These are phyloP conservation scores for Neonectria sp. DNA, from an alignment of 2,329 filamentous ascomycete genomes.

Conservation along the genomic window DNA sequence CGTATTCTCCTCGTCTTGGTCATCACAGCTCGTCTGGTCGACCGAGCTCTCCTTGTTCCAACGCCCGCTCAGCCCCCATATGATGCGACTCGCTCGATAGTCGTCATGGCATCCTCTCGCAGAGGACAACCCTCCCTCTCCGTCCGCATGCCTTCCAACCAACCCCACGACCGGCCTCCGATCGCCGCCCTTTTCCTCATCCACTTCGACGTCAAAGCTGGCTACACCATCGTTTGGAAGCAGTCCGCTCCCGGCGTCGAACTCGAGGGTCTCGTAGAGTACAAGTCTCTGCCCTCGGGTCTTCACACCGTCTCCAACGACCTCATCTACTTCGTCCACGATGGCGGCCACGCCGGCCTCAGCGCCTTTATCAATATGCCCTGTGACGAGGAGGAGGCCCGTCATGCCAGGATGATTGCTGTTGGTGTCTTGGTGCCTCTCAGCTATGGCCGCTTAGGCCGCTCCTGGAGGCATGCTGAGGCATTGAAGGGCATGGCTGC, in stretches of 20 bases:
- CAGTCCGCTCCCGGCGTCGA: constrained; percentile 77
- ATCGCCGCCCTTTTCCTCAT: constrained; percentile 89
- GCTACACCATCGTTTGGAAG: constrained; percentile 94
- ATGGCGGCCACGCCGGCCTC: constrained; percentile 83
- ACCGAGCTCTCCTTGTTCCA: background rate
- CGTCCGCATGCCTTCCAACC: constrained; percentile 52
- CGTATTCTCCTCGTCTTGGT: constrained; percentile 1
- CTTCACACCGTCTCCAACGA: constrained; percentile 91
- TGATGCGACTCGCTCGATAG: constrained; percentile 48
- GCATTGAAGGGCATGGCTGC: constrained; percentile 81
- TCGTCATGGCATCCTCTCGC: constrained; percentile 58
- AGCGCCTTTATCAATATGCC: constrained; percentile 92
- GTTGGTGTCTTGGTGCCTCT: constrained; percentile 91
- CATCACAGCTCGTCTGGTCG: background rate
- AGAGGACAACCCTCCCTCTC: constrained; percentile 58
- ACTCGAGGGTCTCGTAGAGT: constrained; percentile 92
- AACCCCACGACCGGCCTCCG: constrained; percentile 52
- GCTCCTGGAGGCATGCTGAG: constrained; percentile 90
- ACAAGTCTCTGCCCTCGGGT: constrained; percentile 95
- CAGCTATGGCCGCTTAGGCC: constrained; percentile 86
- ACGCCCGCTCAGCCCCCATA: constrained; percentile 33
- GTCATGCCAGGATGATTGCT: constrained; percentile 93
- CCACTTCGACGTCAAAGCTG: constrained; percentile 92
- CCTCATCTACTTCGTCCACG: constrained; percentile 94
- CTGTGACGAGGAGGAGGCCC: constrained; percentile 80